phyloP scores from a whole-genome alignment of 2,329 filamentous ascomycete species.

The Xylaria sp. region DNA sequence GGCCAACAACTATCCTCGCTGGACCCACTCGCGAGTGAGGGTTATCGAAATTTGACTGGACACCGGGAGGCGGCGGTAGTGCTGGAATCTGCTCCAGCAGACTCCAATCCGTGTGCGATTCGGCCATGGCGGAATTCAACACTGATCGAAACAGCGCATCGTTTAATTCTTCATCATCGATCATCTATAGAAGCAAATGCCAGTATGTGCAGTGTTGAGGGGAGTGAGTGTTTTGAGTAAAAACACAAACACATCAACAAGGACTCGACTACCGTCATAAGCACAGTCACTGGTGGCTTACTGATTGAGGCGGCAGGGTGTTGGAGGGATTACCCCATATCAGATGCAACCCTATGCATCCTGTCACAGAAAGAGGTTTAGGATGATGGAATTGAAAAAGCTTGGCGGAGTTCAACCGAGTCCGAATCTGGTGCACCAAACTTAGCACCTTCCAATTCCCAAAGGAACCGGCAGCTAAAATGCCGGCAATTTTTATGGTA shows the following conservation, averaged over 20 bases:
- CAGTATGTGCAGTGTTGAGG: neutral
- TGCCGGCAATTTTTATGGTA: neutral
- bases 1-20: constrained; percentile 31
- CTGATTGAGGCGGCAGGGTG: constrained; percentile 4
- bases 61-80: constrained; percentile 35
- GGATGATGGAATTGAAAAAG: neutral
- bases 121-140: constrained; percentile 16
- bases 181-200: neutral
- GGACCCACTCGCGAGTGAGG: constrained; percentile 30
- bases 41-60: constrained; percentile 35
- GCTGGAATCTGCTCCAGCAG: constrained; percentile 31
- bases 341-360: constrained; percentile 1
- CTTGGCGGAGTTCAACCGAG: neutral
- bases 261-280: neutral
- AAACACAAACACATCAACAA: constrained; percentile 4
- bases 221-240: neutral
- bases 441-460: neutral
- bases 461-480: neutral
- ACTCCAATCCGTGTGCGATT: constrained; percentile 11
- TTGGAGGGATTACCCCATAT: neutral
- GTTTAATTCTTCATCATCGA: constrained; percentile 2
- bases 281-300: neutral
- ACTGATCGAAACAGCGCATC: neutral
- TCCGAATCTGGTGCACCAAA: neutral
- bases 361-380: constrained; percentile 5